Percentiles rank a stretch among this genome's conserved stretches.
These are phyloP conservation scores for Wickerhamomyces sp. DNA, from an alignment of 1,139 yeast species.

Conservation along the genomic window DNA sequence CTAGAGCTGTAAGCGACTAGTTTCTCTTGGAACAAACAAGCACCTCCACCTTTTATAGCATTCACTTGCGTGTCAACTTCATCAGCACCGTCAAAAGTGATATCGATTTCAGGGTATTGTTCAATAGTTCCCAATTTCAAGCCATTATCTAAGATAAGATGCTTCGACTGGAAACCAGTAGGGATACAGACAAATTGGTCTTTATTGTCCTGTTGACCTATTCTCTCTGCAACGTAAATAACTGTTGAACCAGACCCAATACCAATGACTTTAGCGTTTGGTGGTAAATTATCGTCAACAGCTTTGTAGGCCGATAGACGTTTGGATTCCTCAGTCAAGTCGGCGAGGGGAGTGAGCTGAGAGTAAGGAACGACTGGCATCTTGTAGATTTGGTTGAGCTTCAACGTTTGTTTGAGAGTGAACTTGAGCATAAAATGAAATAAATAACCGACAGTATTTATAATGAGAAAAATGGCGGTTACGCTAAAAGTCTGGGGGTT, in stretches of 20 bases:
- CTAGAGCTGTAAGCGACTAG: constrained; percentile 80
- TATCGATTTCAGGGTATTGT: constrained; percentile 73
- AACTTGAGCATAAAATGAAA: no score
- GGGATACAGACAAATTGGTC: constrained; percentile 73
- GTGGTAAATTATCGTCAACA: constrained; percentile 82
- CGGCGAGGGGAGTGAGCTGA: constrained; percentile 24
- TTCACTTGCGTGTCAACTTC: constrained; percentile 81
- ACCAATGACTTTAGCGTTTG: constrained; percentile 72
- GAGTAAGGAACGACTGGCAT: constrained; percentile 21
- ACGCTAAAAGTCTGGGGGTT: background rate
- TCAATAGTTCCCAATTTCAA: constrained; percentile 77
- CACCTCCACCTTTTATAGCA: constrained; percentile 98
- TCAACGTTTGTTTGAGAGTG: background rate
- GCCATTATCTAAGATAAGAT: constrained; percentile 78
- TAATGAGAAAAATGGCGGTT: no score
- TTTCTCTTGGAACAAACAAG: constrained; percentile 95
- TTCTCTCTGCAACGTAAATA: constrained; percentile 89
- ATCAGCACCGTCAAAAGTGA: constrained; percentile 98
- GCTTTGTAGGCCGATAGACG: constrained; percentile 88
- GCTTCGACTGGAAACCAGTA: constrained; percentile 94
- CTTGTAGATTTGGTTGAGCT: background rate
- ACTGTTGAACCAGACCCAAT: constrained; percentile 98
- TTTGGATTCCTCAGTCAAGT: constrained; percentile 45
- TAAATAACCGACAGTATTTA: no score
- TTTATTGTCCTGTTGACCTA: constrained; percentile 64